Percentiles rank a stretch among this genome's conserved stretches.
Evolutionary conservation across 129 eudicot genomes (phyloP).

Genomic region (Flaveria ramosissima): DNA sequence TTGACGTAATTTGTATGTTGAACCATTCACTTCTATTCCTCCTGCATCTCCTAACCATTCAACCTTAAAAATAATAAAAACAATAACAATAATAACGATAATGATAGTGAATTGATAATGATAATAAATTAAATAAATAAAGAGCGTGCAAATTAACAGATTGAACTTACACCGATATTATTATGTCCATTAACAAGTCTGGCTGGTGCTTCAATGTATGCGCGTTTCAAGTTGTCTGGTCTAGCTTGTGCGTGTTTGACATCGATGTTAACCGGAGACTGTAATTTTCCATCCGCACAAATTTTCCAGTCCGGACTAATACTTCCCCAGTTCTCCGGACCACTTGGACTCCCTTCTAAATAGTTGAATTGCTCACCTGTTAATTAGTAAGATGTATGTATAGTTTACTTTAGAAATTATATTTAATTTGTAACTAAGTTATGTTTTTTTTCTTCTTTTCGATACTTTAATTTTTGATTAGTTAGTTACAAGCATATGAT

Average conservation of each 20-base stretch:
- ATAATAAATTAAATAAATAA: neutral
- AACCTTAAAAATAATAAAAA: conserved; percentile 28
- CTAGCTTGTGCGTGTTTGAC: neutral
- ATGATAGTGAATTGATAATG: too few species aligned
- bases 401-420: too few species aligned
- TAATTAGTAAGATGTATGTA: neutral
- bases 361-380: conserved; percentile 37
- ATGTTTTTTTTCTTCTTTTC: too few species aligned
- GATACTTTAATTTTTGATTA: too few species aligned
- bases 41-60: conserved; percentile 60
- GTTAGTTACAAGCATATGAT: too few species aligned
- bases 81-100: neutral
- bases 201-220: conserved; percentile 48
- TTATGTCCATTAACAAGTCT: conserved; percentile 34
- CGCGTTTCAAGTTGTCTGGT: conserved; percentile 25
- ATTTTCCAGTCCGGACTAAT: conserved; percentile 37
- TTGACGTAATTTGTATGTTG: conserved; percentile 41
- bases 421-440: too few species aligned
- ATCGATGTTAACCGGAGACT: conserved; percentile 50
- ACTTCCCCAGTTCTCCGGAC: conserved; percentile 47
- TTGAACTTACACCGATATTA: conserved; percentile 34
- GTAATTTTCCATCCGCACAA: conserved; percentile 40
- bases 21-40: conserved; percentile 42
- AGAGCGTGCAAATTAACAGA: neutral
- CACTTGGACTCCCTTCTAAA: conserved; percentile 7